Evolutionary conservation across 164 flowering plant species (phyloP).

Genomic region (Protea cynaroides): DNA sequence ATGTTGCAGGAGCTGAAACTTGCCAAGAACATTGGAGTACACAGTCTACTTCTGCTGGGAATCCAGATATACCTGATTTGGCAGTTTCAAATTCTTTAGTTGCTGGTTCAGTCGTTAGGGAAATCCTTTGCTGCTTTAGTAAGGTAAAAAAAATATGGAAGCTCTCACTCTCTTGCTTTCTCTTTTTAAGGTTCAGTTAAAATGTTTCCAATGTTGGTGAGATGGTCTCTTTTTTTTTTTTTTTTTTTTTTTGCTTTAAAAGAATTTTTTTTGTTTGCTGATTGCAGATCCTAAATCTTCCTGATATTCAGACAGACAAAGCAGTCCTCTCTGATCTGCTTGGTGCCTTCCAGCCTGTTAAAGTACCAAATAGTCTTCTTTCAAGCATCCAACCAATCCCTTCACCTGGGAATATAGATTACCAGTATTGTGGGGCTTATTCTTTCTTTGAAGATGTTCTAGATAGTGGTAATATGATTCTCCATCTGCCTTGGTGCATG

Average conservation of each 20-base stretch:
- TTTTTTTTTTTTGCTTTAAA: no score
- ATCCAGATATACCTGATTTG: constrained; percentile 38
- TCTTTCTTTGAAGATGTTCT: constrained; percentile 50
- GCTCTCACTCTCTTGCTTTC: background rate
- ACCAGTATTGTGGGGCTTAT: constrained; percentile 60
- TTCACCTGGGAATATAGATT: constrained; percentile 49
- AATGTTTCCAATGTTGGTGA: no score
- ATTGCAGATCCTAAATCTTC: constrained; percentile 54
- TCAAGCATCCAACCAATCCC: constrained; percentile 38
- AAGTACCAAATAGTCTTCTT: constrained; percentile 26
- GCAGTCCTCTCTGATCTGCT: constrained; percentile 44
- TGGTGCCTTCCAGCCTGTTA: constrained; percentile 51
- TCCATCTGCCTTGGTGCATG: constrained; percentile 6
- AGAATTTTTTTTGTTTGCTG: background rate
- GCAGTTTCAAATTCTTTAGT: constrained; percentile 35
- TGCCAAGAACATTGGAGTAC: constrained; percentile 63
- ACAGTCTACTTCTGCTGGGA: constrained; percentile 52
- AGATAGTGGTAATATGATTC: constrained; percentile 34
- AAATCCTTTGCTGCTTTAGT: constrained; percentile 55
- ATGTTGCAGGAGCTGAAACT: constrained; percentile 40
- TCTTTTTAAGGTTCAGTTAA: no score
- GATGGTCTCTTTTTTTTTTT: no score
- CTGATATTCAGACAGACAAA: constrained; percentile 36
- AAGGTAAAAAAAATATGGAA: constrained; percentile 36
- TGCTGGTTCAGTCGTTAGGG: constrained; percentile 39